A percentile compares a stretch with the other conserved stretches of the same genome.
These are phyloP conservation scores for Neoascochyta sp. DNA, from an alignment of 2,329 filamentous ascomycete genomes.

Conservation along the genomic window DNA sequence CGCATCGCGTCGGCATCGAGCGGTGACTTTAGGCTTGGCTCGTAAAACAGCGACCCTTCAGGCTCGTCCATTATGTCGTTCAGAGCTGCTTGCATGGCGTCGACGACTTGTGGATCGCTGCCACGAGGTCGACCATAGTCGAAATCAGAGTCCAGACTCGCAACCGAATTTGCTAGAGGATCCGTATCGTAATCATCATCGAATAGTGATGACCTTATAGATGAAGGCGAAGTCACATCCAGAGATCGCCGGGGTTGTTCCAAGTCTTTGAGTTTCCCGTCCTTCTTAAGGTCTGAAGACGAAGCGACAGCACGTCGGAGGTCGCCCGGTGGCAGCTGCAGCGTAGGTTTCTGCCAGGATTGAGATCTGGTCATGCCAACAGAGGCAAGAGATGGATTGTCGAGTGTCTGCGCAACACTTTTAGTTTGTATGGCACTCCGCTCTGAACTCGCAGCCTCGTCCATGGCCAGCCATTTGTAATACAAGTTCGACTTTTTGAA, in stretches of 20 bases:
- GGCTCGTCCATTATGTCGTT: slow-evolving; percentile 85
- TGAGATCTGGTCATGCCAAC: slow-evolving; percentile 46
- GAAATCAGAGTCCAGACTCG: slow-evolving; percentile 71
- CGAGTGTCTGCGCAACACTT: slow-evolving; percentile 25
- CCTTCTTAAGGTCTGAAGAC: slow-evolving; percentile 55
- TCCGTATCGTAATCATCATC: slow-evolving; percentile 78
- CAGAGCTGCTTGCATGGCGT: slow-evolving; percentile 88
- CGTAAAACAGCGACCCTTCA: slow-evolving; percentile 64
- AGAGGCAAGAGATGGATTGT: slow-evolving; percentile 16
- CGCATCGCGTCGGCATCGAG: slow-evolving; percentile 59
- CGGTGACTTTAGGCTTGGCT: slow-evolving; percentile 50
- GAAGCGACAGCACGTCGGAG: slow-evolving; percentile 59
- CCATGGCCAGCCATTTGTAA: slow-evolving; percentile 91
- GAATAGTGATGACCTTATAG: slow-evolving; percentile 59
- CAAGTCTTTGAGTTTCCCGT: slow-evolving; percentile 45
- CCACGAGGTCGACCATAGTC: slow-evolving; percentile 42
- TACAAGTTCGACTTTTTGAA: slow-evolving; percentile 94
- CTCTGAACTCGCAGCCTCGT: slow-evolving; percentile 55
- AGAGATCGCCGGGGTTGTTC: slow-evolving; percentile 61
- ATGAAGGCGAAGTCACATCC: slow-evolving; percentile 56
- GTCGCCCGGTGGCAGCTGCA: slow-evolving; percentile 37
- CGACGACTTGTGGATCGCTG: slow-evolving; percentile 75
- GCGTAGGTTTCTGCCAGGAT: slow-evolving; percentile 41
- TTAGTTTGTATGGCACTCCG: slow-evolving; percentile 25
- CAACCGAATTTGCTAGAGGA: slow-evolving; percentile 69